A percentile compares a stretch with the other conserved stretches of the same genome.
Conservation (phyloP, 1,284 basidiomycete genomes). For the Ceratobasidium papillatum region DNA sequence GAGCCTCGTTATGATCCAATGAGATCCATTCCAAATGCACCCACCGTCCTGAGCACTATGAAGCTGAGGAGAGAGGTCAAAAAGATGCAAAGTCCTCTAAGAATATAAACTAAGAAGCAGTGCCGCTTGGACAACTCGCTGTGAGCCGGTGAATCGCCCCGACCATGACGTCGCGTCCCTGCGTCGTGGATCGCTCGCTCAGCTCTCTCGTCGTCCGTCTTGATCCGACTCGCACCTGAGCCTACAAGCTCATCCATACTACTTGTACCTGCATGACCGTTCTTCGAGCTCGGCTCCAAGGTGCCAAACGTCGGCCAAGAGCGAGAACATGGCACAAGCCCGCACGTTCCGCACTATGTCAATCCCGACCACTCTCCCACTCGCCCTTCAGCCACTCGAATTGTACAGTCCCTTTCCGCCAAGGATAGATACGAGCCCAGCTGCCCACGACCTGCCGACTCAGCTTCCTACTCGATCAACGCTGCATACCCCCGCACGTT, state of each 20-base stretch:
- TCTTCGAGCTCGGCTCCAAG: background rate
- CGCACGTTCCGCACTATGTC: background rate
- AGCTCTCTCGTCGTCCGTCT: slow-evolving; percentile 30
- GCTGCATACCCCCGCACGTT: too few species aligned
- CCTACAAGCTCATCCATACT: slow-evolving; percentile 17
- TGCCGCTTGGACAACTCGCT: too few species aligned
- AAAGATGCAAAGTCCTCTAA: too few species aligned
- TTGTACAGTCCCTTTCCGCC: slow-evolving; percentile 28
- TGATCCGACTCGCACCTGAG: slow-evolving; percentile 32
- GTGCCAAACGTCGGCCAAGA: slow-evolving; percentile 28
- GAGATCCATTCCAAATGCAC: too few species aligned
- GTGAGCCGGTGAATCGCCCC: too few species aligned
- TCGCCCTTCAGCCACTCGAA: slow-evolving; percentile 5
- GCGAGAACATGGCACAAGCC: slow-evolving; percentile 14
- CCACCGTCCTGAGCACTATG: too few species aligned
- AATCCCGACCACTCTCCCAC: slow-evolving; percentile 16
- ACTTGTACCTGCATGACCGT: background rate
- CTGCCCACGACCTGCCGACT: slow-evolving; percentile 33
- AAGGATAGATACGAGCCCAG: slow-evolving; percentile 14
- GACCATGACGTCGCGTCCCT: slow-evolving; percentile 26
- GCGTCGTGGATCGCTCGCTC: slow-evolving; percentile 13
- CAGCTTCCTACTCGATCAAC: slow-evolving; percentile 13
- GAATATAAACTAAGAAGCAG: too few species aligned
- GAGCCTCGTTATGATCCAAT: too few species aligned
- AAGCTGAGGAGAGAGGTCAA: too few species aligned